A percentile compares a stretch with the other conserved stretches of the same genome.
These are phyloP conservation scores for Fraxinus americana DNA, from an alignment of 257 asterid genomes.

Conservation along the genomic window DNA sequence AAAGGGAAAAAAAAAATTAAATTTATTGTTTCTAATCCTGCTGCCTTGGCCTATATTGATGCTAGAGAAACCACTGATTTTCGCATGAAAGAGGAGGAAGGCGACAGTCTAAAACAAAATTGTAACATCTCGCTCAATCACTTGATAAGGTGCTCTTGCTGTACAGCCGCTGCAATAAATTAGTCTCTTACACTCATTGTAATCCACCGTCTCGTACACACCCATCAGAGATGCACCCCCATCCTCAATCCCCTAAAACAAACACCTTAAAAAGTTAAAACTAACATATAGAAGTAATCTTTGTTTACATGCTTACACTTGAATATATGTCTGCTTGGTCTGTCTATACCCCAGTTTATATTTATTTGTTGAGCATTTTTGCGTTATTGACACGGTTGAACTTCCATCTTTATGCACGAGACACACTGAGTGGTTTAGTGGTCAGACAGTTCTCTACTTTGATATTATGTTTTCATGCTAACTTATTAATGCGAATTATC, in stretches of 20 bases:
- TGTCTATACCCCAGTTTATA: neutral
- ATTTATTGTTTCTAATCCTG: neutral
- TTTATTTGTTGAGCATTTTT: neutral
- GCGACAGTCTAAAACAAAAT: neutral
- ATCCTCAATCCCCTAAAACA: too few species aligned
- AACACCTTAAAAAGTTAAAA: too few species aligned
- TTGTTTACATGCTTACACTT: too few species aligned
- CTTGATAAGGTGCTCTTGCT: neutral
- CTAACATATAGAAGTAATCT: too few species aligned
- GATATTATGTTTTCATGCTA: neutral
- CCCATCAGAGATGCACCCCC: too few species aligned
- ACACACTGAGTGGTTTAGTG: neutral
- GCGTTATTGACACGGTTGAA: neutral
- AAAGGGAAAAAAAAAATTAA: too few species aligned
- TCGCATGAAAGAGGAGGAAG: neutral
- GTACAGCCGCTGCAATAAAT: neutral
- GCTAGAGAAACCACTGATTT: neutral
- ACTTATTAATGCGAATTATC: neutral
- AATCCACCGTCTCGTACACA: too few species aligned
- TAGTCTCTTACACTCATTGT: too few species aligned
- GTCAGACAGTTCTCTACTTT: neutral
- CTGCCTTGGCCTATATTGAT: neutral
- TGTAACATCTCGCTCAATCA: neutral
- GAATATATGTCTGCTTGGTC: too few species aligned
- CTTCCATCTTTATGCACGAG: neutral